Evolutionary conservation across 1,284 basidiomycete species (phyloP).

Genomic region (Ceratobasidium sp.): DNA sequence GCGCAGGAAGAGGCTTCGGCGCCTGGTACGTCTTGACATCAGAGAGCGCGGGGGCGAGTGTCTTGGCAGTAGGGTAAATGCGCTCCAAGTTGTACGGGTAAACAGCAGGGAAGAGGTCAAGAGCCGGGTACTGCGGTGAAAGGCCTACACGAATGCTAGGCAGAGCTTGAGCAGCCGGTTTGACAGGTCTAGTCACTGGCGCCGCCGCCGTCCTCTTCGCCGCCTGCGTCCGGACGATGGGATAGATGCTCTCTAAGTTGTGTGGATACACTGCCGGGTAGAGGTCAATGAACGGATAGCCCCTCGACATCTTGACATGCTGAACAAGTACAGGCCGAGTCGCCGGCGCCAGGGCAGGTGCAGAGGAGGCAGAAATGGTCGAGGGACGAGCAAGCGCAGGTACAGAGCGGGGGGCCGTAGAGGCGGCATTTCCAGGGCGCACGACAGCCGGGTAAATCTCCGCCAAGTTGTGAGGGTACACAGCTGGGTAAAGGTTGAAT

Average conservation of each 20-base stretch:
- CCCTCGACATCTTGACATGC: slow-evolving; percentile 18
- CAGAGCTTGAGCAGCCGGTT: background rate
- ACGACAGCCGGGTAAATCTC: slow-evolving; percentile 41
- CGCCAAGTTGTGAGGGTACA: slow-evolving; percentile 45
- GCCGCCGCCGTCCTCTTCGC: too few species aligned
- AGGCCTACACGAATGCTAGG: background rate
- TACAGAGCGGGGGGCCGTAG: background rate
- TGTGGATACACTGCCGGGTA: slow-evolving; percentile 51
- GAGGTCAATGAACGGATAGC: slow-evolving; percentile 56
- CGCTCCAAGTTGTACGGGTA: slow-evolving; percentile 43
- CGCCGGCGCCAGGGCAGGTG: background rate
- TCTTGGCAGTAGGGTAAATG: slow-evolving; percentile 40
- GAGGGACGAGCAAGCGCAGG: background rate
- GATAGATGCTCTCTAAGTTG: slow-evolving; percentile 43
- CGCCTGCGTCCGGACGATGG: background rate
- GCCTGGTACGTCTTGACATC: background rate
- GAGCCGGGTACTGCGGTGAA: slow-evolving; percentile 45
- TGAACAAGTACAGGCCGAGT: too few species aligned
- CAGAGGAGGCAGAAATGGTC: background rate
- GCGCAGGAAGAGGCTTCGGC: too few species aligned
- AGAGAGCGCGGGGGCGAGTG: background rate
- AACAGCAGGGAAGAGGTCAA: slow-evolving; percentile 47
- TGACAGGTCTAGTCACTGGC: background rate
- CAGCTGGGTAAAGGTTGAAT: slow-evolving; percentile 54
- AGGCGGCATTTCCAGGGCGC: background rate